phyloP scores from a whole-genome alignment of 768 basidiomycete genomes.

The Naganishia onofrii region DNA sequence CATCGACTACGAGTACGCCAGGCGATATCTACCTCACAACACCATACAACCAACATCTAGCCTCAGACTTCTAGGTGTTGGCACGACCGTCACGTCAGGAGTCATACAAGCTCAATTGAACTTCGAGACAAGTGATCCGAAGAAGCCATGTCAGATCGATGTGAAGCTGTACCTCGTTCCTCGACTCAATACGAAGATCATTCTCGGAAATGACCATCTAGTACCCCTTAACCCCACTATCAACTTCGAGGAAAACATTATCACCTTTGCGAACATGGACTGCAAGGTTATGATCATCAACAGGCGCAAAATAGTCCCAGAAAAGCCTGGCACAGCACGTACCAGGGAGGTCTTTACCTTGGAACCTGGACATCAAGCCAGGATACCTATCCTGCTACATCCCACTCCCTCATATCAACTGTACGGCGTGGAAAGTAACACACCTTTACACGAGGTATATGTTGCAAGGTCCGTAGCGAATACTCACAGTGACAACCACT shows the following conservation, averaged over 20 bases:
- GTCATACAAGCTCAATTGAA: not conserved
- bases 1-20: conserved; percentile 1
- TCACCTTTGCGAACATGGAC: not conserved
- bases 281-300: not conserved
- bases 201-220: conserved; percentile 26
- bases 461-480: too few relatives aligned
- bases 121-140: too few relatives aligned
- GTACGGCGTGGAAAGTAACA: too few relatives aligned
- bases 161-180: conserved; percentile 7
- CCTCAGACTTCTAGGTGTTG: not conserved
- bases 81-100: not conserved
- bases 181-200: not conserved
- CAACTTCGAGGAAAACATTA: conserved; percentile 1
- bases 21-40: not conserved
- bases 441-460: too few relatives aligned
- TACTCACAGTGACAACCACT: too few relatives aligned
- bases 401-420: too few relatives aligned
- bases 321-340: too few relatives aligned
- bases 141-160: too few relatives aligned
- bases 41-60: not conserved
- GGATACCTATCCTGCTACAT: too few relatives aligned
- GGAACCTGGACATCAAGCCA: too few relatives aligned
- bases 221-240: not conserved
- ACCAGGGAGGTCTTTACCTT: too few relatives aligned
- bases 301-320: too few relatives aligned